Evolutionary conservation across 495 filamentous ascomycete species (phyloP).

Genomic region (Xylaria cubensis): DNA sequence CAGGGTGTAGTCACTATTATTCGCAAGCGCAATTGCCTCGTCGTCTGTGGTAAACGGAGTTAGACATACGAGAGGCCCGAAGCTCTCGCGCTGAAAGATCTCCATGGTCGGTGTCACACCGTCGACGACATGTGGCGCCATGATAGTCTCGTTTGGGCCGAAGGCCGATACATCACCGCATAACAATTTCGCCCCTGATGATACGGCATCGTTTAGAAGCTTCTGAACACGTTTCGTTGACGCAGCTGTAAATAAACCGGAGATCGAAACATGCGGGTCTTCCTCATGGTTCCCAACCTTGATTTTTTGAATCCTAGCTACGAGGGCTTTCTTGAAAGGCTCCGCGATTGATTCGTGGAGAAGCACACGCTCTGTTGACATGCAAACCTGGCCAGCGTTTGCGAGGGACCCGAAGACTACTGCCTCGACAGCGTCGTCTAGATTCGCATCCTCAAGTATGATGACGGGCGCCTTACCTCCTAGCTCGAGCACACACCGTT

Average conservation of each 20-base stretch:
- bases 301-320: conserved; percentile 31
- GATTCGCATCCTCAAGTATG: conserved; percentile 43
- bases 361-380: conserved; percentile 47
- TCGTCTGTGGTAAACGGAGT: conserved; percentile 39
- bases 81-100: conserved; percentile 42
- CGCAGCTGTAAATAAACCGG: conserved; percentile 59
- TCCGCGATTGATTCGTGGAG: conserved; percentile 37
- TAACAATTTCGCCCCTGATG: conserved; percentile 42
- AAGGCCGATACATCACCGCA: conserved; percentile 36
- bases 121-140: conserved; percentile 42
- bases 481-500: conserved; percentile 58
- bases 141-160: conserved; percentile 39
- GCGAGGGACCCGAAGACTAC: conserved; percentile 41
- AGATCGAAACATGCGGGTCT: conserved; percentile 50
- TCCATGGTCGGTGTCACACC: conserved; percentile 40
- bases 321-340: conserved; percentile 37
- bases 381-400: conserved; percentile 46
- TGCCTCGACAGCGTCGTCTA: conserved; percentile 44
- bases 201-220: conserved; percentile 61
- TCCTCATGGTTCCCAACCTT: conserved; percentile 46
- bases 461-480: conserved; percentile 46
- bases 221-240: conserved; percentile 62
- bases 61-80: conserved; percentile 44
- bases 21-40: conserved; percentile 43
- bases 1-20: conserved; percentile 43